Evolutionary conservation across 495 filamentous ascomycete genomes (phyloP), one percentile per base, ranked within the genome.

Genomic region (Baudoinia panamericana): DNA sequence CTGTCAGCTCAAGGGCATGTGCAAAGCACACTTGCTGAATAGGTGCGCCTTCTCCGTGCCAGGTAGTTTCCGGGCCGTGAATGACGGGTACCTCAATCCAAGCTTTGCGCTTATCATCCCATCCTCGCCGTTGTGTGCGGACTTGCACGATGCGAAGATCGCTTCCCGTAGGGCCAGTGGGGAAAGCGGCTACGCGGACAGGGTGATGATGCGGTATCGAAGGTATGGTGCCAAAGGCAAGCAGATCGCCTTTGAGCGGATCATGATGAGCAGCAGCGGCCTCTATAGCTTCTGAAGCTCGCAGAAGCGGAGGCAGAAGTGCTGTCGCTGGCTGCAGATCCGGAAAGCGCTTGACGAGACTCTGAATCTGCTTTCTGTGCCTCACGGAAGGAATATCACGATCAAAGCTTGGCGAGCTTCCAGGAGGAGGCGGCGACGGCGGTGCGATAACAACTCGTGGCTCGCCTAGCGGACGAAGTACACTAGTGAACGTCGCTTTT

Each of bases 1-100:
- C 25, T 20, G 43, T 26, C 0, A 45, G 33, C 15, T 56, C 66
- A 11, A 57, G 30, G 25, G 71, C 58, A 26, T 68, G 56, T 13
- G 74, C 68, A 55, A 80, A 84, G 48, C 71, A 72, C 21, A 93
- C 59, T 52, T 82, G 71, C 29, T 67, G 69, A 43, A 92, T 76
- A 5, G 75, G 70, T 10, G 63, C 64, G 9, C 68, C 66, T 35
- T 65, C 65, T 15, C 68, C 69, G 24, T 76, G 80, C 55, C 72
- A 67, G 7, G 62, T 63, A 30, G 54, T 56, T 11, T 79, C 68
- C 11, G 57, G 49, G 9, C 50, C 43, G 19, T 46, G 46, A 6
- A 62, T 18, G 2, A 40, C 39, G 1, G 44, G 45, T 1, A 70
- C 49, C 23, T 54, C 46, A 11, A 75, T 27, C 12, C 46, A 62